Evolutionary conservation across 1,284 basidiomycete genomes (phyloP), one percentile per base, ranked within the genome.

Genomic region (Pyrrhoderma lamaoense): DNA sequence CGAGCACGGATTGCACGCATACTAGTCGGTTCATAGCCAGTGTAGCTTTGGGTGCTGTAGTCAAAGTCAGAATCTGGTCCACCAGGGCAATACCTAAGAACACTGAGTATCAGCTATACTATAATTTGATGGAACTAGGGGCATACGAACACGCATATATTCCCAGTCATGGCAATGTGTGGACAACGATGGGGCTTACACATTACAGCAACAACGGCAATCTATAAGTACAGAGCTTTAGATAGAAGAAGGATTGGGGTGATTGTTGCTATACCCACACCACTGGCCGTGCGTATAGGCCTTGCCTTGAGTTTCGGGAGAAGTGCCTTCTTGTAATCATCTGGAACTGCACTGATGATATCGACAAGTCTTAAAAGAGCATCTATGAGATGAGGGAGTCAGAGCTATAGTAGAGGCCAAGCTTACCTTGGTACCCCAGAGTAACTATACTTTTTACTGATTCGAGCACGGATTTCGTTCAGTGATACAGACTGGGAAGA

Each of bases 81-180:
- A 50, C 96, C 96, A 11, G 96, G 96, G 64, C 96, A 99, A 68
- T 99, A 99, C n/a, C 90, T 93, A 55, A 21, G 31, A 11, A 31
- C 27, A 31, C 5, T 31, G 27, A 31, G 11, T 31, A 55, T 40
- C 46, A 42, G 11, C 16, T 49, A 18, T 45, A 7, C 14, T 35
- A 2, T 2, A 45, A 23, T 34, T 27, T 8, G 14, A 8, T 34
- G 11, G 11, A 37, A 13, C 55, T 43, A 45, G 19, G 45, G 22
- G 55, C 38, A 40, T 7, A 70, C 83, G 59, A 62, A 93, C 83
- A 99, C 95, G 70, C 96, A 99, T 48, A 99, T 98, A 64, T 99
- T 98, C n/a, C 96, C 96, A 0, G 96, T 99, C 88, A 99, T 95
- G 4, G 96, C 96, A 54, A 99, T 99, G 70, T 99, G 96, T 3